Percentiles rank a stretch among this genome's conserved stretches.
phyloP scores from a whole-genome alignment of 2,329 filamentous ascomycete species.

The Simplicillium sp. region DNA sequence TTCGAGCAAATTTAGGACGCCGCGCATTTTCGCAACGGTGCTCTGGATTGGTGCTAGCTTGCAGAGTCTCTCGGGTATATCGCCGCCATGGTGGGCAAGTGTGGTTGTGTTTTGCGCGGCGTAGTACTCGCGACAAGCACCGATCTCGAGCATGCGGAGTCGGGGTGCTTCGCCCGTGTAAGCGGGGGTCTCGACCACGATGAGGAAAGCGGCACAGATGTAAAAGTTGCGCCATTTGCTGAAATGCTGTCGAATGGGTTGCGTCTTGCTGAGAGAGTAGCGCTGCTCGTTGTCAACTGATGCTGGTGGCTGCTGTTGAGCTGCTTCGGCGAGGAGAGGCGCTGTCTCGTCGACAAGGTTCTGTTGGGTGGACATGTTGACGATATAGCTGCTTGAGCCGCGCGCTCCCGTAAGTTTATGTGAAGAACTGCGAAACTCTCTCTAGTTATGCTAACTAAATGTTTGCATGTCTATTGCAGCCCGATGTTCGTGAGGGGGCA shows the following conservation, averaged over 20 bases:
- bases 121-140: neutral
- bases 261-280: too few relatives aligned
- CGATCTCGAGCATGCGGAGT: neutral
- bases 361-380: too few relatives aligned
- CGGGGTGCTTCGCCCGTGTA: neutral
- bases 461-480: too few relatives aligned
- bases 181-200: neutral
- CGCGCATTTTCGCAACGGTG: neutral
- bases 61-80: constrained; percentile 1
- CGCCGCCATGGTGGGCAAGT: neutral
- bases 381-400: too few relatives aligned
- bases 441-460: too few relatives aligned
- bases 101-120: neutral
- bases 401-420: too few relatives aligned
- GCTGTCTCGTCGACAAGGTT: too few relatives aligned
- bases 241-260: neutral
- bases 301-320: too few relatives aligned
- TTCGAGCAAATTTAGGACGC: neutral
- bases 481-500: too few relatives aligned
- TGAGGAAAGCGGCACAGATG: neutral
- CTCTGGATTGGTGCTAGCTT: neutral
- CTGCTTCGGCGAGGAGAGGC: too few relatives aligned
- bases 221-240: neutral
- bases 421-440: too few relatives aligned
- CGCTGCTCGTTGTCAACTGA: too few relatives aligned